Base-by-base conservation (phyloP, 768 basidiomycete species). In the Multifurca ochricompacta region DNA sequence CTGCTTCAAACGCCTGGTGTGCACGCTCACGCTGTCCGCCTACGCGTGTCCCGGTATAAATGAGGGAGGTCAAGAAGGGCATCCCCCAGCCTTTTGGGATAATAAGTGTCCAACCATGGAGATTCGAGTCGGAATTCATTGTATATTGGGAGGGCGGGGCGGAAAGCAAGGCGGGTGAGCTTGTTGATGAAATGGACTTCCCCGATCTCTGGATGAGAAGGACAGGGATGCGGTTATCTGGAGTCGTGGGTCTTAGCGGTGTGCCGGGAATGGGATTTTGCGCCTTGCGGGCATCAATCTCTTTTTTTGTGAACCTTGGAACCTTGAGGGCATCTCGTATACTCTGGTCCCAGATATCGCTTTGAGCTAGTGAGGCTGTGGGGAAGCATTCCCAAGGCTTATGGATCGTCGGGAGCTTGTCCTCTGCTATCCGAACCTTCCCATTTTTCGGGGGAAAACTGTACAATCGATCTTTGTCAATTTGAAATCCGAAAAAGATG, bases 1-100 rank as follows among this genome's bases (percentile, higher is more conserved):
- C 88, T 3, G 87, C 82, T 69, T 97, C 95, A 62, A 88, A 91
- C 35, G 80, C 74, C 62, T 95, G 91, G 4, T 82, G 83, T 60
- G 78, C 77, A 31, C 85, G 80, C 64, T 97, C 91, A 27, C 84
- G 80, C 63, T 93, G 85, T 2, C 94, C 95, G 5, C 78, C 88
- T 16, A 95, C 77, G 6, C 91, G 84, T 1, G 88, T 89, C 19
- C 87, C 86, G 0, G 93, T 92, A 67, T 81, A 83, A 3, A 77
- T 76, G 46, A 99, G 77, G 3, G 93, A 94, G 36, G 76, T 76
- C 58, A 89, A 81, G 70, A 98, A 91, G 1, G 93, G 76, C 85
- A 92, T 95, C 0, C 80, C 78, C 92, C 93, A 98, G 11, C 91
- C 92, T 1, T 81, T 74, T 3, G 95, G 95, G 30, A 95, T 67